Percentiles rank a stretch among this genome's conserved stretches.
Conservation (phyloP, 169 alveolate genomes). For the Eimeria falciformis region DNA sequence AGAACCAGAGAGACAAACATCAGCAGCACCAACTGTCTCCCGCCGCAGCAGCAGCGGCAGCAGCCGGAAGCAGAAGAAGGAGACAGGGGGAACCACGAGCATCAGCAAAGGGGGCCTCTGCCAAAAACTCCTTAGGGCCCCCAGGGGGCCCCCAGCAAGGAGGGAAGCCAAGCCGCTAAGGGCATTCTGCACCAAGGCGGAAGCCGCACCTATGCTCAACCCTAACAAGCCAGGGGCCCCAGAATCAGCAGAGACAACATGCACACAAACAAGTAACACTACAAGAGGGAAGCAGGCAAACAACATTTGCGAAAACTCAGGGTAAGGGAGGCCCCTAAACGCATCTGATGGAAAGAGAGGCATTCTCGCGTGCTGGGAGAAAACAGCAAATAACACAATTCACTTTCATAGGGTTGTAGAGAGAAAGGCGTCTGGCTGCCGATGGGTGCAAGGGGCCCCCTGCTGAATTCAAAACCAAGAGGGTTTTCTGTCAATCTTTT, state of each 20-base stretch:
- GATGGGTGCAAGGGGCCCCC: too few species aligned
- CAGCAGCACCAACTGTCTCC: neutral
- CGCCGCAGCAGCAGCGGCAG: constrained; percentile 33
- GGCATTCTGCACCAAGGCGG: neutral
- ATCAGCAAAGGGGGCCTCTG: constrained; percentile 8
- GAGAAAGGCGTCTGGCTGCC: too few species aligned
- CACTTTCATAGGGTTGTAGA: too few species aligned
- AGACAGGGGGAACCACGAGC: neutral
- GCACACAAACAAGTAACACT: neutral
- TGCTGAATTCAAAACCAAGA: too few species aligned
- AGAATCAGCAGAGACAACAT: neutral
- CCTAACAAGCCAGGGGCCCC: constrained; percentile 2
- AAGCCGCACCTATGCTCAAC: neutral
- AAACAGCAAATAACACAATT: too few species aligned
- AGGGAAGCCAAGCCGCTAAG: neutral
- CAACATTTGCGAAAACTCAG: constrained; percentile 1
- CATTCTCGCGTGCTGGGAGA: neutral
- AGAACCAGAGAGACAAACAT: neutral
- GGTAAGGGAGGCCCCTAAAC: constrained; percentile 5
- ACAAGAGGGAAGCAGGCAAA: neutral
- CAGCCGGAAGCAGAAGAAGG: constrained; percentile 22
- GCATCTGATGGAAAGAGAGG: neutral
- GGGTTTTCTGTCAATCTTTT: too few species aligned
- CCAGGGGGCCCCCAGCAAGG: neutral
- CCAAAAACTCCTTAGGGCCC: neutral